Base-by-base conservation (phyloP, 2,329 filamentous ascomycete genomes). In the Aspergillus sp. region DNA sequence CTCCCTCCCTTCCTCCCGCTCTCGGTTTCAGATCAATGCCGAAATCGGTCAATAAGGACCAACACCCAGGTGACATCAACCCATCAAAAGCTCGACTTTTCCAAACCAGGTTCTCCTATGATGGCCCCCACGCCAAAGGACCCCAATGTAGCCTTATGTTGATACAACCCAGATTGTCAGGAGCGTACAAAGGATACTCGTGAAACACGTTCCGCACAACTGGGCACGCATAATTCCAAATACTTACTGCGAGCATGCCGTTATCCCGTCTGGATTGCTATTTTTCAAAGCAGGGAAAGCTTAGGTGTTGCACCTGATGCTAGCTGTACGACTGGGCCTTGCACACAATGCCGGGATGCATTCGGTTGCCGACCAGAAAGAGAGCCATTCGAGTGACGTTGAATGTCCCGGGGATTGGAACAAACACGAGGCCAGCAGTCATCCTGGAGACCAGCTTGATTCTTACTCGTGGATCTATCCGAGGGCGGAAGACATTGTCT, bases 231-330 rank as follows among this genome's bases (percentile, higher is more conserved):
- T 12, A 17, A 30, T n/a, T 45, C 36, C 39, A 47, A 19, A 25
- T 43, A 45, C 52, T 39, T 39, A 28, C 38, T 23, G 52, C 38
- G 43, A 30, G 30, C 25, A 32, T 30, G 41, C 41, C 25, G 10
- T 55, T 19, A 13, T 30, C 43, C 41, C 9, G 41, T 5, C 25
- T n/a, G n/a, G 2, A 50, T 45, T 32, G 30, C n/a, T n/a, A 36
- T 23, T 15, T 47, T 25, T 5, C 25, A 43, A 25, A 23, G 38
- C 39, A 30, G 28, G 21, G 30, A 54, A 55, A 55, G 53, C 53
- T 55, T 55, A 36, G 43, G n/a, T 36, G 41, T 55, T 23, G 43
- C 53, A 55, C 41, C 53, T 55, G 39, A 47, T 55, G n/a, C 30
- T 45, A 30, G 32, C 30, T 45, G 28, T 15, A 12, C 39, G 5